These are phyloP conservation scores for Magnaporthales sp. DNA, from an alignment of 2,329 filamentous ascomycete genomes.

Conservation along the genomic window DNA sequence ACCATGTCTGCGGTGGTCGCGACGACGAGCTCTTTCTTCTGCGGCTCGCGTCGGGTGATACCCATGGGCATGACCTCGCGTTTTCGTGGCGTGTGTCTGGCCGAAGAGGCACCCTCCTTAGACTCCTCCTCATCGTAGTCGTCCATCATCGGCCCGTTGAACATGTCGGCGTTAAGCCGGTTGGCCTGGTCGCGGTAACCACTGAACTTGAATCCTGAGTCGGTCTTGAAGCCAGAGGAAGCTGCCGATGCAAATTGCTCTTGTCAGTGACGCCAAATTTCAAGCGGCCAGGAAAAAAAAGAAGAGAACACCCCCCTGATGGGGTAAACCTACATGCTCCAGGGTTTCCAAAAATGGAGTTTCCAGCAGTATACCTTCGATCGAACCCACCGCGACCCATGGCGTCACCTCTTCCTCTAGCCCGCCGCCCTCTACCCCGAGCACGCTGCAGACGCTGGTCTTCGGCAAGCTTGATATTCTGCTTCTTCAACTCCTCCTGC, in stretches of 20 bases:
- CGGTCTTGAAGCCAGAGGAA: slow-evolving; percentile 5
- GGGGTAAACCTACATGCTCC: slow-evolving; percentile 15
- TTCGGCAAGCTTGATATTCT: slow-evolving; percentile 19
- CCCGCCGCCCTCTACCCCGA: slow-evolving; percentile 10
- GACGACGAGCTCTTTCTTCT: slow-evolving; percentile 43
- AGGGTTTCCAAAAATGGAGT: slow-evolving; percentile 26
- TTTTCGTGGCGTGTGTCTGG: slow-evolving; percentile 16
- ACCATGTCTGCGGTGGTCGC: slow-evolving; percentile 50
- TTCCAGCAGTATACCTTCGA: slow-evolving; percentile 19
- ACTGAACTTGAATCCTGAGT: slow-evolving; percentile 3
- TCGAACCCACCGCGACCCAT: slow-evolving; percentile 19
- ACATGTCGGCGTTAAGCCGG: slow-evolving; percentile 48
- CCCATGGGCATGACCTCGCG: slow-evolving; percentile 41
- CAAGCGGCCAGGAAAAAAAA: not conserved
- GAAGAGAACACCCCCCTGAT: not conserved
- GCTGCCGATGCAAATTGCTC: not conserved
- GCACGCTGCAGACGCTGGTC: slow-evolving; percentile 19
- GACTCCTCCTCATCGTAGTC: slow-evolving; percentile 37
- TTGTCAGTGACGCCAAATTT: not conserved
- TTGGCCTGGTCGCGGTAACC: slow-evolving; percentile 29
- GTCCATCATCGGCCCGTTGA: slow-evolving; percentile 33
- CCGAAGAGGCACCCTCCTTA: slow-evolving; percentile 21
- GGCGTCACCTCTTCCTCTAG: slow-evolving; percentile 17
- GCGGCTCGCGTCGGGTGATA: slow-evolving; percentile 44
- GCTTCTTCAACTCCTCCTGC: slow-evolving; percentile 23